A percentile compares a stretch with the other conserved stretches of the same genome.
Evolutionary conservation across 2,329 filamentous ascomycete species (phyloP).

Genomic region (Dactylellina sp.): DNA sequence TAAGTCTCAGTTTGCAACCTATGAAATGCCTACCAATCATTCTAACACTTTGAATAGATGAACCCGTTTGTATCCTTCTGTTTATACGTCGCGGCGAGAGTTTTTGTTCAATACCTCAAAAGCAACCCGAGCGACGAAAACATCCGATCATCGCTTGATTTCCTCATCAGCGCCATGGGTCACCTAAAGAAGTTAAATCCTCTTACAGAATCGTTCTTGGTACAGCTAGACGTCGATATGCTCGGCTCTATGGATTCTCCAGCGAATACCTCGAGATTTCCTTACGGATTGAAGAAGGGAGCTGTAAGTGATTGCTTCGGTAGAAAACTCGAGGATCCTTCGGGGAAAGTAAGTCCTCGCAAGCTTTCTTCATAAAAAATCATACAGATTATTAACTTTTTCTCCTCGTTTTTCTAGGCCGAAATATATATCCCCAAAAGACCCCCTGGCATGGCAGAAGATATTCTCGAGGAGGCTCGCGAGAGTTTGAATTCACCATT

Average conservation of each 20-base stretch:
- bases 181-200: slow-evolving; percentile 88
- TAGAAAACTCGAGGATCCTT: neutral
- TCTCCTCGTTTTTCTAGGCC: slow-evolving; percentile 13
- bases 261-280: slow-evolving; percentile 57
- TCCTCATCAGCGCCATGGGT: slow-evolving; percentile 89
- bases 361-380: neutral
- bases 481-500: slow-evolving; percentile 22
- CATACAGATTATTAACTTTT: slow-evolving; percentile 4
- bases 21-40: no score
- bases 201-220: slow-evolving; percentile 91
- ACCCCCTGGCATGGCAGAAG: no score
- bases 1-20: no score
- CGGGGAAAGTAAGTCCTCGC: slow-evolving; percentile 12
- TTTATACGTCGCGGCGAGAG: slow-evolving; percentile 91
- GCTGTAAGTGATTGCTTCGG: slow-evolving; percentile 55
- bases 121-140: slow-evolving; percentile 86
- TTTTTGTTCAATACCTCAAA: slow-evolving; percentile 97
- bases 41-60: slow-evolving; percentile 72
- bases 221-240: slow-evolving; percentile 91
- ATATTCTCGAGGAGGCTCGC: no score
- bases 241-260: slow-evolving; percentile 58
- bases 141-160: slow-evolving; percentile 83
- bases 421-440: slow-evolving; percentile 25
- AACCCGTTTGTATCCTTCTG: slow-evolving; percentile 97
- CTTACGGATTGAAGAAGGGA: slow-evolving; percentile 59